Evolutionary conservation across 345 rosid species (phyloP).

Genomic region (Gynandropsis gynandra): DNA sequence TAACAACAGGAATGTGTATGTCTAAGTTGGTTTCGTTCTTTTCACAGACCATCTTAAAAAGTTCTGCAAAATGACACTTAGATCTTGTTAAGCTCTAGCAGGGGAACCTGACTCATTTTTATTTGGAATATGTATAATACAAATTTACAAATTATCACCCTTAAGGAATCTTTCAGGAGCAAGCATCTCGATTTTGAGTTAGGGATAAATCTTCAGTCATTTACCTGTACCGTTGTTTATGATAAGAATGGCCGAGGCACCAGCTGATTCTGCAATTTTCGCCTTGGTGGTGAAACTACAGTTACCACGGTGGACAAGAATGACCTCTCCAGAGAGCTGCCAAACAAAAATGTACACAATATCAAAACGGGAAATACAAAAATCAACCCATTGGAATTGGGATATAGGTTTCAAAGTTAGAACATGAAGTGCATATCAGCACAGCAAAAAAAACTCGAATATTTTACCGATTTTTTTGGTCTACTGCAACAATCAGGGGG

Average conservation of each 20-base stretch:
- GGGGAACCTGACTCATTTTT: neutral
- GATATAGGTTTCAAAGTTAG: neutral
- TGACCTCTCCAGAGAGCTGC: conserved; percentile 59
- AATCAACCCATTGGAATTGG: neutral
- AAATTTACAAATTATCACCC: conserved; percentile 2
- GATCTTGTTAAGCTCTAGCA: conserved; percentile 13
- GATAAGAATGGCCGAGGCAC: conserved; percentile 76
- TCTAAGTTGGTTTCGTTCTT: conserved; percentile 53
- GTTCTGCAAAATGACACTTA: conserved; percentile 46
- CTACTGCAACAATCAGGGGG: conserved; percentile 74
- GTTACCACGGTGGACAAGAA: conserved; percentile 72
- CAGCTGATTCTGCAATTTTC: conserved; percentile 56
- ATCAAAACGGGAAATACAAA: conserved; percentile 14
- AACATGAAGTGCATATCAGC: neutral
- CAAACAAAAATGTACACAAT: conserved; percentile 17
- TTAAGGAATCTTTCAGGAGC: neutral
- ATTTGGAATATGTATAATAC: too few relatives aligned
- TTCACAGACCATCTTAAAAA: conserved; percentile 96
- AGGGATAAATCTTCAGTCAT: neutral
- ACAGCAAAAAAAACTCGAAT: neutral
- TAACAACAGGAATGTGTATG: conserved; percentile 71
- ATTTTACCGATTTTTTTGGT: conserved; percentile 50
- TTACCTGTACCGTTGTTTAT: conserved; percentile 65
- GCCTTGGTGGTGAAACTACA: conserved; percentile 84
- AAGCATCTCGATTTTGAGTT: neutral